Evolutionary conservation across 176 grass and related monocot species (phyloP).

Genomic region (Miscanthus lutarioriparius): DNA sequence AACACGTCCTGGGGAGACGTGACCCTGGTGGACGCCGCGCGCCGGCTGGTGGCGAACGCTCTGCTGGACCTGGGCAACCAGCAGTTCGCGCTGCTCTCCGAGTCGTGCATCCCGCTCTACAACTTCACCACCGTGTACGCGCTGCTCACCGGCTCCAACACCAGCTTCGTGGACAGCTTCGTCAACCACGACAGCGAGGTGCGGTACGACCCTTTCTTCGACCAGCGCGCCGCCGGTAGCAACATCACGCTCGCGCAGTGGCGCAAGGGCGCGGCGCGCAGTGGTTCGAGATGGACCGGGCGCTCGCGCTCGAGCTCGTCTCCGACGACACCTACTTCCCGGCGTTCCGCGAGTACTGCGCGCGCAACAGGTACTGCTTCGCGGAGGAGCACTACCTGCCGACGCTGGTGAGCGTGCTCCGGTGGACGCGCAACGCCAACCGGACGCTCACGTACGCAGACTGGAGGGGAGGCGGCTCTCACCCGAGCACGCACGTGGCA

Average conservation of each 20-base stretch:
- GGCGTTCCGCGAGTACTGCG: constrained; percentile 54
- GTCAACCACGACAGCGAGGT: not conserved
- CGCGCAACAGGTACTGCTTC: constrained; percentile 22
- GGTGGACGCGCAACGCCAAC: constrained; percentile 36
- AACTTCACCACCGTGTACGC: constrained; percentile 36
- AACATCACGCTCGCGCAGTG: constrained; percentile 26
- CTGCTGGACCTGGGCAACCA: constrained; percentile 62
- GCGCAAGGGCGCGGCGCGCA: constrained; percentile 74
- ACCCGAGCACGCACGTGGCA: constrained; percentile 33
- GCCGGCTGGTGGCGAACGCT: constrained; percentile 62
- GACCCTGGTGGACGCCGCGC: constrained; percentile 61
- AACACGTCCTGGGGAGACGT: constrained; percentile 45
- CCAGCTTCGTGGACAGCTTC: not conserved
- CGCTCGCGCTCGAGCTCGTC: constrained; percentile 41
- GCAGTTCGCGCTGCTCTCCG: constrained; percentile 57
- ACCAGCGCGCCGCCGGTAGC: not conserved
- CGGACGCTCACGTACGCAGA: not conserved
- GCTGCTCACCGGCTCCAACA: constrained; percentile 30
- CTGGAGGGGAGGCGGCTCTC: not conserved
- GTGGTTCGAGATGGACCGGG: constrained; percentile 63
- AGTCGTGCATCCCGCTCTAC: constrained; percentile 65
- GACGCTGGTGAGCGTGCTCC: not conserved
- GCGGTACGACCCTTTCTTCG: not conserved
- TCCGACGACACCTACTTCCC: constrained; percentile 58
- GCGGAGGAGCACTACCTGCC: constrained; percentile 35